These are phyloP conservation scores for Russula ochroleuca DNA, from an alignment of 768 basidiomycete genomes.

Conservation along the genomic window DNA sequence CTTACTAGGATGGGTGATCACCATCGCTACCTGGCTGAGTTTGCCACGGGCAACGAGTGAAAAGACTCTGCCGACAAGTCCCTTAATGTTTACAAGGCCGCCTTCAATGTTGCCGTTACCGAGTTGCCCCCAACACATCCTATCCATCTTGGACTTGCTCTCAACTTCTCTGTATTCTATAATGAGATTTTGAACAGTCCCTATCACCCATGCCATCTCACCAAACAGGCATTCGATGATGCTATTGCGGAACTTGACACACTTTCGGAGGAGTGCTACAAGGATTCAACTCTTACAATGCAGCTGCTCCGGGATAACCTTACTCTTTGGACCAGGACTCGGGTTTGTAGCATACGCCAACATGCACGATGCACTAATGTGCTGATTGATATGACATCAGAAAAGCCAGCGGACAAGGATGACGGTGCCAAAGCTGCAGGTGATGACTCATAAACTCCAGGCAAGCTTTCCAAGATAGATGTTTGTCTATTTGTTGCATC, in stretches of 20 bases:
- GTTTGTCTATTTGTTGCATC: slow-evolving; percentile 13
- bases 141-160: slow-evolving; percentile 95
- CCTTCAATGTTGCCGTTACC: slow-evolving; percentile 93
- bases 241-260: slow-evolving; percentile 99
- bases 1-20: slow-evolving; percentile 92
- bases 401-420: slow-evolving; percentile 73
- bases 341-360: slow-evolving; percentile 45
- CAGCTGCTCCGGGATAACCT: slow-evolving; percentile 96
- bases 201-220: slow-evolving; percentile 55
- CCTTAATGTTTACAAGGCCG: slow-evolving; percentile 94
- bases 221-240: slow-evolving; percentile 96
- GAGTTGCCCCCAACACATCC: slow-evolving; percentile 96
- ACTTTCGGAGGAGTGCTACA: slow-evolving; percentile 97
- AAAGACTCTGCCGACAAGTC: slow-evolving; percentile 97
- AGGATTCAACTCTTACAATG: slow-evolving; percentile 97
- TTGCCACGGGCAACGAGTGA: slow-evolving; percentile 96
- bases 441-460: slow-evolving; percentile 52
- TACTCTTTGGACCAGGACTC: slow-evolving; percentile 96
- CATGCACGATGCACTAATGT: neutral
- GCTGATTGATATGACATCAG: slow-evolving; percentile 34
- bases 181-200: slow-evolving; percentile 99
- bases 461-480: slow-evolving; percentile 11
- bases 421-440: slow-evolving; percentile 56
- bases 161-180: slow-evolving; percentile 99
- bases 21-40: slow-evolving; percentile 98